These are phyloP conservation scores for Phytopythium mirpurense DNA, from an alignment of 352 stramenopile species.

Conservation along the genomic window DNA sequence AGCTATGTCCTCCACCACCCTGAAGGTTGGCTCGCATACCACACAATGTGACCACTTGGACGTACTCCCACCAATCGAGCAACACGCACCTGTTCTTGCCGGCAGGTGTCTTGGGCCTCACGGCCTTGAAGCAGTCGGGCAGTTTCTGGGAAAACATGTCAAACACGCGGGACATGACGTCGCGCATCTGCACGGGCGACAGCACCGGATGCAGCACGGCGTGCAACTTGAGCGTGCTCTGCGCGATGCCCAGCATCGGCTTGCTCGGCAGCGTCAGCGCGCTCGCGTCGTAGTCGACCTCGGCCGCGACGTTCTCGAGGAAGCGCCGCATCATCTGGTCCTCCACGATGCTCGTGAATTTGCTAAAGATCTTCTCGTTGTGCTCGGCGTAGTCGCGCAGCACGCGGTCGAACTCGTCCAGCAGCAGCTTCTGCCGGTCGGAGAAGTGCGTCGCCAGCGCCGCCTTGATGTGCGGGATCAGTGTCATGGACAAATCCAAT, in stretches of 20 bases:
- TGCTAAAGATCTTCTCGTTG: constrained; percentile 96
- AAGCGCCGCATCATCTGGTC: constrained; percentile 94
- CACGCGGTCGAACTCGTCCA: constrained; percentile 95
- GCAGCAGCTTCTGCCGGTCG: constrained; percentile 93
- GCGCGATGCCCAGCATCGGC: constrained; percentile 92
- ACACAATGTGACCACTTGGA: no score
- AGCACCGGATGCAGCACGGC: constrained; percentile 91
- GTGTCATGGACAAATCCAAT: constrained; percentile 90
- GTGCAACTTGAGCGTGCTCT: constrained; percentile 94
- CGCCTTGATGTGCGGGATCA: constrained; percentile 94
- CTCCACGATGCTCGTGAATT: constrained; percentile 97
- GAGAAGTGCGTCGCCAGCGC: constrained; percentile 94
- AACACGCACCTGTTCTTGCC: constrained; percentile 60
- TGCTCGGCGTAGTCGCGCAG: constrained; percentile 94
- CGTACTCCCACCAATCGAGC: neutral
- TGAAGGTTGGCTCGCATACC: no score
- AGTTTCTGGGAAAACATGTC: constrained; percentile 88
- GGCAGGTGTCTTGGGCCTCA: constrained; percentile 65
- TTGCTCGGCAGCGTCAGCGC: constrained; percentile 59
- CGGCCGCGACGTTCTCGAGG: constrained; percentile 67
- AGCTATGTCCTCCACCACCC: constrained; percentile 70
- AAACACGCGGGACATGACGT: constrained; percentile 91
- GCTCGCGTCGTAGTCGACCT: constrained; percentile 69
- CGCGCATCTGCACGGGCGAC: constrained; percentile 92
- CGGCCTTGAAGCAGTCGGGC: constrained; percentile 84